Conservation (phyloP, 768 basidiomycete genomes). For the Boletus vinaceobasis region DNA sequence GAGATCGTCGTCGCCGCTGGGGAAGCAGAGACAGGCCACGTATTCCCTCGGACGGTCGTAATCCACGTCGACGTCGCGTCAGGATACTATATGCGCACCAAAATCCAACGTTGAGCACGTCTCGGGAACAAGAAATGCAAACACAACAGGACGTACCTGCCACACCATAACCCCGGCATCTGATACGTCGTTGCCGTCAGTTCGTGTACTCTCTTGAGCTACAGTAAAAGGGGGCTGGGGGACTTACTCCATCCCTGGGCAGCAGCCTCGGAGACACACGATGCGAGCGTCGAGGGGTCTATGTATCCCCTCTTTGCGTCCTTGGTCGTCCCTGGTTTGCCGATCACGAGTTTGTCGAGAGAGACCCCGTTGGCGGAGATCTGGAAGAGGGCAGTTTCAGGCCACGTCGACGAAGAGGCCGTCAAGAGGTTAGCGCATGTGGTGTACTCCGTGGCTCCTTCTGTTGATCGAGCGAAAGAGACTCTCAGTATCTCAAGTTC, state of each 20-base stretch:
- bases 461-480: slow-evolving; percentile 30
- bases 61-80: slow-evolving; percentile 40
- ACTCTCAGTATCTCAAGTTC: background rate
- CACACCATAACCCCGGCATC: slow-evolving; percentile 42
- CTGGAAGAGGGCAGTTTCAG: slow-evolving; percentile 54
- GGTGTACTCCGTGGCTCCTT: slow-evolving; percentile 61
- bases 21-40: slow-evolving; percentile 31
- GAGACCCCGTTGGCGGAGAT: slow-evolving; percentile 47
- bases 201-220: background rate
- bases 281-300: slow-evolving; percentile 49
- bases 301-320: slow-evolving; percentile 58
- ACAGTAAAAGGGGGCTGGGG: background rate
- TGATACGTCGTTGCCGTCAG: slow-evolving; percentile 9
- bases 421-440: slow-evolving; percentile 59
- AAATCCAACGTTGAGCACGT: background rate
- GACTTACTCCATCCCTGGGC: slow-evolving; percentile 64
- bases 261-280: slow-evolving; percentile 60
- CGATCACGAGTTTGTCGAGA: slow-evolving; percentile 52
- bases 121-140: background rate
- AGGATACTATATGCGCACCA: slow-evolving; percentile 31
- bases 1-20: background rate
- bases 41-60: slow-evolving; percentile 34
- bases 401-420: slow-evolving; percentile 58
- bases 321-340: slow-evolving; percentile 44
- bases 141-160: slow-evolving; percentile 30